A percentile compares a stretch with the other conserved stretches of the same genome.
phyloP scores from a whole-genome alignment of 169 alveolate genomes.

The Plasmodium gallinaceum region DNA sequence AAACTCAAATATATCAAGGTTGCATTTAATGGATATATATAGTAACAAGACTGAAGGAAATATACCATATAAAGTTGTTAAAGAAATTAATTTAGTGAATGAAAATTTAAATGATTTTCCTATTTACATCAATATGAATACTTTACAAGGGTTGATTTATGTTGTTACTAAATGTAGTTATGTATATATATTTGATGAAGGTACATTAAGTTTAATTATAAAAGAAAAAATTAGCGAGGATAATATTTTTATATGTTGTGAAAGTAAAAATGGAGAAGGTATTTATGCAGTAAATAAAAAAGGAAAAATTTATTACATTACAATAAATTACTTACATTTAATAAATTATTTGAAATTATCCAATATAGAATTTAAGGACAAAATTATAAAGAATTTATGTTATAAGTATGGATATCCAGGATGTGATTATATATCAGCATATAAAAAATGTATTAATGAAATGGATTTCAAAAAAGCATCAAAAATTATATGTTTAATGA shows the following conservation, averaged over 20 bases:
- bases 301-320: conserved; percentile 70
- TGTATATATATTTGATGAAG: conserved; percentile 83
- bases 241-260: conserved; percentile 73
- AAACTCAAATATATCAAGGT: conserved; percentile 88
- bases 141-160: conserved; percentile 88
- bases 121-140: conserved; percentile 85
- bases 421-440: conserved; percentile 70
- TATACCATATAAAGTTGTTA: conserved; percentile 82
- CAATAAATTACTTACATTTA: conserved; percentile 35
- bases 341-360: conserved; percentile 63
- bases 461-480: conserved; percentile 77
- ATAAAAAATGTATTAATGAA: conserved; percentile 75
- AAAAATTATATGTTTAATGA: conserved; percentile 68
- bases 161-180: conserved; percentile 86
- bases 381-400: conserved; percentile 59
- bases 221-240: conserved; percentile 76
- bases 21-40: conserved; percentile 95
- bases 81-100: conserved; percentile 76
- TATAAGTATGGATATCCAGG: conserved; percentile 78
- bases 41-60: conserved; percentile 73
- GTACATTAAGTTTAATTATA: conserved; percentile 74
- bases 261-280: conserved; percentile 77
- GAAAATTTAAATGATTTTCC: conserved; percentile 85
- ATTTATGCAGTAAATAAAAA: conserved; percentile 74
- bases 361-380: conserved; percentile 48